Evolutionary conservation across 441 rosid species (phyloP).

Genomic region (Pelargonium australe): DNA sequence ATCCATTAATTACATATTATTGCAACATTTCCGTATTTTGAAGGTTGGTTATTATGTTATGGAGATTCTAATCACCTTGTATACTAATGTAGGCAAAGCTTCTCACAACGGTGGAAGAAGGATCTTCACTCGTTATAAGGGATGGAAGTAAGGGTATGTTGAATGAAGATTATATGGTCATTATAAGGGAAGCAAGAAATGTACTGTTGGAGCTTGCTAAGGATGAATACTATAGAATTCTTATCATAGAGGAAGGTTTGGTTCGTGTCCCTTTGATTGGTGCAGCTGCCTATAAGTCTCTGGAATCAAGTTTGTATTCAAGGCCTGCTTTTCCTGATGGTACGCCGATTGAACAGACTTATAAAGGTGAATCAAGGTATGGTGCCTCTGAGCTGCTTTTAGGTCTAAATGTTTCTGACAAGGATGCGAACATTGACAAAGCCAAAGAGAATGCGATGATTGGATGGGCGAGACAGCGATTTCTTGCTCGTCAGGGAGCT

Average conservation of each 20-base stretch:
- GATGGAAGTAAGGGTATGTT: background rate
- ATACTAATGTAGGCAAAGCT: conserved; percentile 47
- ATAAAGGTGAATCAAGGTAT: conserved; percentile 48
- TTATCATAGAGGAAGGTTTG: conserved; percentile 78
- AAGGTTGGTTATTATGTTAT: background rate
- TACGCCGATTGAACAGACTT: conserved; percentile 43
- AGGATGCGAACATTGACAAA: conserved; percentile 46
- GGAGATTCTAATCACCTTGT: conserved; percentile 5
- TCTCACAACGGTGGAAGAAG: conserved; percentile 45
- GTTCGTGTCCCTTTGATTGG: conserved; percentile 75
- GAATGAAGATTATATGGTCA: background rate
- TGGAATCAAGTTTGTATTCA: conserved; percentile 56
- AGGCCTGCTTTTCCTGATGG: conserved; percentile 83
- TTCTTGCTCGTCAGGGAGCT: conserved; percentile 75
- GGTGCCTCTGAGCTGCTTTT: conserved; percentile 74
- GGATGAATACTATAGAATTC: conserved; percentile 61
- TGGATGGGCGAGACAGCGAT: conserved; percentile 65
- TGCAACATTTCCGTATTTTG: background rate
- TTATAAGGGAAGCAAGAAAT: conserved; percentile 55
- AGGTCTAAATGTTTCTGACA: conserved; percentile 45
- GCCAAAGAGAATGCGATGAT: conserved; percentile 64
- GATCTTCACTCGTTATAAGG: conserved; percentile 35
- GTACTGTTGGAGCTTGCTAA: conserved; percentile 73
- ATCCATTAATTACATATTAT: background rate
- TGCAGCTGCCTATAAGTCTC: conserved; percentile 58